Base-by-base conservation (phyloP, 2,329 filamentous ascomycete genomes). In the Metarhizium guizhouense region DNA sequence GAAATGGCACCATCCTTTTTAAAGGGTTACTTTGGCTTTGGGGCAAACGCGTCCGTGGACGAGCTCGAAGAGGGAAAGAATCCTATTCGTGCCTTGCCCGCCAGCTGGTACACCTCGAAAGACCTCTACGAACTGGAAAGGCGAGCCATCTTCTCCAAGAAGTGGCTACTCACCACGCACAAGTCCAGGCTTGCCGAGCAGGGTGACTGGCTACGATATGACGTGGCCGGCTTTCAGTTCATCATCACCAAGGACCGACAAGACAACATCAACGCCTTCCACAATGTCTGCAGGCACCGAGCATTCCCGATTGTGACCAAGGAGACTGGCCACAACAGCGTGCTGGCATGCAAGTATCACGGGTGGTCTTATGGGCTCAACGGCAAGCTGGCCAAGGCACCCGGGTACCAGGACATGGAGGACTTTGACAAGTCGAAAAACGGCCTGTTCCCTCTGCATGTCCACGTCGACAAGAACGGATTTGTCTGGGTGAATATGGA, bases 401-500 rank as follows among this genome's bases (percentile, higher is more conserved):
- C 82, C 0, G 75, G 78, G 2, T 85, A 82, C 61, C 74, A 83
- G 45, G 74, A 77, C 20, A 67, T 84, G 1, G 69, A 73, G 2
- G 79, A 76, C 8, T 85, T 85, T 61, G 76, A 83, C 60, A 80
- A 76, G 66, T 68, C 71, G 11, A 68, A 79, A 64, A 84, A 85
- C 58, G 73, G 76, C 6, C 72, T 85, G 0, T 76, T 84, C 57
- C 74, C 74, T 2, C 76, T 83, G 54, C 78, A 82, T 58, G 70
- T 80, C 4, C 75, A 79, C 59, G 63, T 81, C 43, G 80, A 83
- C 64, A 61, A 60, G 42, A 76, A 76, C 5, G 79, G 79, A 25
- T 83, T 84, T 65, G 70, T 84, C 58, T 84, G 78, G 77, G 72
- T 82, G 53, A 84, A 84, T 63, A 65, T 84, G 54, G 79, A 84